phyloP scores from a whole-genome alignment of 768 basidiomycete species.

The Cyclocybe aegerita region DNA sequence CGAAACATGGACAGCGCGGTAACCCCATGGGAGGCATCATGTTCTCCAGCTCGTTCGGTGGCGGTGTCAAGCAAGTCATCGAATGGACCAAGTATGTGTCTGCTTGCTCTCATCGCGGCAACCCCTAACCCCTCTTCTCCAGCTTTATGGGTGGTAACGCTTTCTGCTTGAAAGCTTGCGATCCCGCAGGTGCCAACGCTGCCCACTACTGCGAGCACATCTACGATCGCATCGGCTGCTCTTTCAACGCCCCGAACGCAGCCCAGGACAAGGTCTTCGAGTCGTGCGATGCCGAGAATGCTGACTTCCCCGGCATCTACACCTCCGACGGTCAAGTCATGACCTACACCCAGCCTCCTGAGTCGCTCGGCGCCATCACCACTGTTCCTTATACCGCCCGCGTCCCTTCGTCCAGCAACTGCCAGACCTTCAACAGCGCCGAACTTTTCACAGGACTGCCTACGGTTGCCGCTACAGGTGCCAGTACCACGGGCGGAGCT shows the following conservation, averaged over 20 bases:
- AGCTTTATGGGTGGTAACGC: constrained; percentile 62
- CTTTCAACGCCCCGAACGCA: constrained; percentile 66
- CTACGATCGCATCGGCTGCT: constrained; percentile 72
- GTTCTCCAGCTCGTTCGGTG: constrained; percentile 44
- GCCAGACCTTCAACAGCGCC: constrained; percentile 26
- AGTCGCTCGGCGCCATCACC: constrained; percentile 39
- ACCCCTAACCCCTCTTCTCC: neutral
- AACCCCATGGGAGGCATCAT: constrained; percentile 76
- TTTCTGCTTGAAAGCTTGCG: constrained; percentile 13
- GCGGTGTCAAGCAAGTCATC: constrained; percentile 41
- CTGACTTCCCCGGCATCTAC: constrained; percentile 57
- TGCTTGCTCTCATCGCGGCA: neutral
- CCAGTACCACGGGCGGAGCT: neutral
- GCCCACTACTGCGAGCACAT: constrained; percentile 65
- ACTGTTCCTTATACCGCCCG: constrained; percentile 40
- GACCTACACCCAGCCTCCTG: constrained; percentile 46
- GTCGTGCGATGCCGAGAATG: constrained; percentile 60
- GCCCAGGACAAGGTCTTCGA: constrained; percentile 60
- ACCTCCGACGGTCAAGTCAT: constrained; percentile 34
- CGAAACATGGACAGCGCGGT: constrained; percentile 45
- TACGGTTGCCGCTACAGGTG: constrained; percentile 7
- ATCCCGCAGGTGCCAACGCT: constrained; percentile 37
- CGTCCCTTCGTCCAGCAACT: constrained; percentile 39
- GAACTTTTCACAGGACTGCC: constrained; percentile 24
- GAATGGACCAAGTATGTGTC: constrained; percentile 69